Evolutionary conservation across 1,284 basidiomycete species (phyloP).

Genomic region (Coniophora puteana): DNA sequence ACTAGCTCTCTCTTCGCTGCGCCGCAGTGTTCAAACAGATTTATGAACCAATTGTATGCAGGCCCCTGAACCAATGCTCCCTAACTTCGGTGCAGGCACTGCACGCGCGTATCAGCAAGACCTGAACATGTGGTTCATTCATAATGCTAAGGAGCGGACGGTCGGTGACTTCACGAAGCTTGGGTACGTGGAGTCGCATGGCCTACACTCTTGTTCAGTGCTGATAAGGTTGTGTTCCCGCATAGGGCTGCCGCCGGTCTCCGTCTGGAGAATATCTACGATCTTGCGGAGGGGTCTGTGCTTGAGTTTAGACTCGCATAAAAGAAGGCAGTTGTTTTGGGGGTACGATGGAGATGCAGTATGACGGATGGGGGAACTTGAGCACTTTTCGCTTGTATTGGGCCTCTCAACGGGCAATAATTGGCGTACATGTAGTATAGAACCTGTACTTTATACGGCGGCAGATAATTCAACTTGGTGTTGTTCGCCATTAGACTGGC

Average conservation of each 20-base stretch:
- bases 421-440: too few species aligned
- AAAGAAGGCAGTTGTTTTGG: too few species aligned
- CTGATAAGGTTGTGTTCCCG: background rate
- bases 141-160: conserved; percentile 23
- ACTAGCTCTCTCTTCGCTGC: background rate
- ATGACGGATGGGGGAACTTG: too few species aligned
- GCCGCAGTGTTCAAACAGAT: background rate
- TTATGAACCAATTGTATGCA: background rate
- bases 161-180: conserved; percentile 6
- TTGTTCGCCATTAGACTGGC: too few species aligned
- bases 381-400: too few species aligned
- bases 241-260: conserved; percentile 17
- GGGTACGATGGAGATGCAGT: too few species aligned
- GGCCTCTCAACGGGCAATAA: too few species aligned
- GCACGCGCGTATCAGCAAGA: conserved; percentile 23
- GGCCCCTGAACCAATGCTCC: conserved; percentile 25
- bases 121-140: conserved; percentile 22
- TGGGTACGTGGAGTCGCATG: background rate
- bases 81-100: conserved; percentile 25
- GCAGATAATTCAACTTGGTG: too few species aligned
- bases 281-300: conserved; percentile 21
- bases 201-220: background rate
- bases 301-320: conserved; percentile 21
- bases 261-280: conserved; percentile 20
- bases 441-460: too few species aligned